Base-by-base conservation (phyloP, 2,329 filamentous ascomycete species). In the Aspergillus chevalieri region DNA sequence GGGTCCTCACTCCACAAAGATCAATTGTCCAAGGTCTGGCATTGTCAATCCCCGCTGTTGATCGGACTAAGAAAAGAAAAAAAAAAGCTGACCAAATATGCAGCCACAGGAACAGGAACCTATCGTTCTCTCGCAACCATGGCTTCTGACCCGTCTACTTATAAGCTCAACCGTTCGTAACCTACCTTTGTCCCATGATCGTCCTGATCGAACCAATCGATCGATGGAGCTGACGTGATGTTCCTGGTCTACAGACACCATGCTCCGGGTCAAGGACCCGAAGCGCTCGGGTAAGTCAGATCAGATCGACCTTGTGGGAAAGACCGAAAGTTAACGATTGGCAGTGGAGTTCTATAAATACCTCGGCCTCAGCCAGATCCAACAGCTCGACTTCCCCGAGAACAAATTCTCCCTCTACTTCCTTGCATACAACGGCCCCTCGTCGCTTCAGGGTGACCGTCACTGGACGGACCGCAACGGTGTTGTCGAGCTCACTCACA, bases 371-470 rank as follows among this genome's bases (percentile, higher is more conserved):
- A 90, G 79, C 65, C 73, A 90, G 54, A 80, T 97, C 69, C 83
- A 88, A 64, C 87, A 91, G 73, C 78, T 93, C 43, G 77, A 86
- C 54, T 87, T 89, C 65, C 87, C 91, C 12, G 90, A 95, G 52
- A 83, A 82, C 70, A 95, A 94, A 66, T 97, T 97, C 70, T 89
- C 93, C 63, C 82, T 96, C 24, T 97, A 97, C 78, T 97, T 97
- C 74, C 79, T 98, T 52, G 90, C 85, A 52, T 97, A 94, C 73
- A 86, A 95, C 66, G 81, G 82, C 28, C 82, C 89, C 8, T 77
- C 80, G 34, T 86, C 92, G 12, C 74, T 82, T n/a, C 93, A 87
- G 8, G 76, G 80, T 50, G 86, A 85, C 62, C 84, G 84, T 55
- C 81, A 85, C 64, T 91, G 85, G 75, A 82, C 80, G 5, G 89